Evolutionary conservation across 495 filamentous ascomycete genomes (phyloP).

Genomic region (Penicillium pancosmium): DNA sequence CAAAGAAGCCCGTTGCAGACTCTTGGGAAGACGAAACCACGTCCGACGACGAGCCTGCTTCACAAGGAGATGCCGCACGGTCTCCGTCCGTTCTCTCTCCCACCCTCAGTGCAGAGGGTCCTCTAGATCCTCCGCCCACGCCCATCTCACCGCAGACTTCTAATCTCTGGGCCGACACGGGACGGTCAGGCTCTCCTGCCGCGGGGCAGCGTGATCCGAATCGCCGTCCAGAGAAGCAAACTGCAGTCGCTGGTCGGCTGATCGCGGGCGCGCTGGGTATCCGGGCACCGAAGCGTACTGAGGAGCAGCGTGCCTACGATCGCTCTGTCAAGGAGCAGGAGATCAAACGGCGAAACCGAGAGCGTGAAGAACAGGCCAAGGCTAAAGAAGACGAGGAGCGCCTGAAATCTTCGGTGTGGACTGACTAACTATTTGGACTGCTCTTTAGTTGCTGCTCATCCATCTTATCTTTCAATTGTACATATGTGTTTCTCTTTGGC

Average conservation of each 20-base stretch:
- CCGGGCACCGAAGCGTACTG: conserved; percentile 75
- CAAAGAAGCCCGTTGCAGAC: conserved; percentile 59
- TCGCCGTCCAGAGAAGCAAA: conserved; percentile 83
- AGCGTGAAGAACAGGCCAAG: conserved; percentile 65
- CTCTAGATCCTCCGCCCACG: conserved; percentile 60
- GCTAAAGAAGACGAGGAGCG: conserved; percentile 69
- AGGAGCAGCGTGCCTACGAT: conserved; percentile 90
- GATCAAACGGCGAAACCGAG: conserved; percentile 71
- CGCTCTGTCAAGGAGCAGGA: conserved; percentile 82
- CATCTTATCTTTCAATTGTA: conserved; percentile 16
- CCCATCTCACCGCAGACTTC: conserved; percentile 57
- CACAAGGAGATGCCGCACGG: conserved; percentile 15
- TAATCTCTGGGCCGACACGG: conserved; percentile 24
- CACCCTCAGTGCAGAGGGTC: conserved; percentile 40
- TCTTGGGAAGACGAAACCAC: conserved; percentile 84
- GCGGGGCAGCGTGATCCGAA: conserved; percentile 25
- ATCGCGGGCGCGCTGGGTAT: conserved; percentile 89
- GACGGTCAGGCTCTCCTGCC: conserved; percentile 18
- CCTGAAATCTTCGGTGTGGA: conserved; percentile 79
- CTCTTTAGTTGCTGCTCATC: neutral
- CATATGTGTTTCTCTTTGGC: conserved; percentile 9
- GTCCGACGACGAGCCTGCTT: conserved; percentile 38
- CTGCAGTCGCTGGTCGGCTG: conserved; percentile 84
- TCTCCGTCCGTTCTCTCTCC: conserved; percentile 31
- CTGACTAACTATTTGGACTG: conserved; percentile 55